Evolutionary conservation across 1,284 basidiomycete species (phyloP), one percentile per base, ranked within the genome.

Genomic region (Ceratobasidium sp.): DNA sequence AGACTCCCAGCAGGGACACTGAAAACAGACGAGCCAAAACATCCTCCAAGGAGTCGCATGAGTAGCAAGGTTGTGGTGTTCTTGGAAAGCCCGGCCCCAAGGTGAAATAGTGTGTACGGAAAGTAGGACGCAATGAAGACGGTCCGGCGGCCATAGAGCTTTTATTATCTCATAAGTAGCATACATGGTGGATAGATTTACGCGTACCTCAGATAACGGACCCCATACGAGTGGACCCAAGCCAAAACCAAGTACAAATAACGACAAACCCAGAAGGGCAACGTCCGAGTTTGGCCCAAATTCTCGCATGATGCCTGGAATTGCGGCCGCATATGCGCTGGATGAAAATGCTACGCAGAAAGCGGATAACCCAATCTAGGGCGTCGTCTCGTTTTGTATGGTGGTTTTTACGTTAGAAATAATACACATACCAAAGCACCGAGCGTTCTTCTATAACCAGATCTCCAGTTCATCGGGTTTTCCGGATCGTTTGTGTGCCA

Each of bases 301-400:
- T 28, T 77, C 75, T n/a, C 51, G n/a, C 63, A 77, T 77, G 23
- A 77, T 46, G 18, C 64, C 63, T 18, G 63, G 75, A 46, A 77
- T 39, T 1, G 63, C 75, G 26, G 63, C 75, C 13, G 75, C 63
- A 58, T 77, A 77, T 42, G 63, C 49, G 55, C 75, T 77, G 12
- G 75, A 77, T 9, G 75, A 67, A n/a, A 77, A 77, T 20, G 75
- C 75, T 3, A 77, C 64, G 42, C 75, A 77, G 42, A 77, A 68
- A 3, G 61, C 51, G 3, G 75, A 67, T 9, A 77, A 55, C 0
- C 63, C 75, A 46, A 77, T 58, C 75, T 77, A 40, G 28, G 33
- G 33, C 1, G 4, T 33, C n/a, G n/a, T n/a, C n/a, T n/a, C n/a
- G n/a, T n/a, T n/a, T n/a, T n/a, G n/a, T n/a, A n/a, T n/a, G n/a